Evolutionary conservation across 2,329 filamentous ascomycete species (phyloP).

Genomic region (Davidsoniella eucalypti): DNA sequence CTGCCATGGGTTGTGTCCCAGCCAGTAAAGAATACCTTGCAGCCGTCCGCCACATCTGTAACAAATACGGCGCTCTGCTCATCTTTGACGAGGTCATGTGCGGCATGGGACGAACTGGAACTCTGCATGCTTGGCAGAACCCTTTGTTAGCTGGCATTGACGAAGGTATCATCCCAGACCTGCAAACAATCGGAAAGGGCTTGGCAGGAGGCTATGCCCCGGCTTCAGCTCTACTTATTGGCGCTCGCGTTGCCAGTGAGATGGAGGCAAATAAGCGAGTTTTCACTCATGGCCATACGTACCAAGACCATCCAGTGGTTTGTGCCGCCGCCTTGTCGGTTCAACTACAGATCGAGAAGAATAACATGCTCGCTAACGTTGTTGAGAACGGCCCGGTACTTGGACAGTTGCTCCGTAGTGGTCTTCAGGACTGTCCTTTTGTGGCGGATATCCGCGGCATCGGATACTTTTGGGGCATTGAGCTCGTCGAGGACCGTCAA

Average conservation of each 20-base stretch:
- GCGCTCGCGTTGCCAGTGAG: conserved; percentile 30
- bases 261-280: conserved; percentile 19
- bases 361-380: conserved; percentile 43
- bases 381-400: conserved; percentile 33
- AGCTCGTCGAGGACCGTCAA: conserved; percentile 26
- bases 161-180: conserved; percentile 42
- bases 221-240: conserved; percentile 42
- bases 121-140: conserved; percentile 45
- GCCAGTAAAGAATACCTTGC: conserved; percentile 51
- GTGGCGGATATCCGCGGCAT: conserved; percentile 46
- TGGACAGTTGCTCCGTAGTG: conserved; percentile 25
- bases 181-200: conserved; percentile 51
- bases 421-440: conserved; percentile 27
- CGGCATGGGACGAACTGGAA: conserved; percentile 42
- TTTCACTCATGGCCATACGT: conserved; percentile 41
- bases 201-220: conserved; percentile 47
- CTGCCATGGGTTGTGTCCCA: conserved; percentile 50
- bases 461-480: conserved; percentile 34
- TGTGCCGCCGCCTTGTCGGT: conserved; percentile 48
- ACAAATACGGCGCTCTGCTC: conserved; percentile 55
- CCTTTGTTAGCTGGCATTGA: not conserved
- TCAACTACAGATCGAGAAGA: conserved; percentile 38
- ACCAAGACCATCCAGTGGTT: conserved; percentile 42
- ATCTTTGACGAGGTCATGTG: conserved; percentile 69
- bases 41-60: conserved; percentile 51